Base-by-base conservation (phyloP, 306 rosid genomes). In the Purshia tridentata region DNA sequence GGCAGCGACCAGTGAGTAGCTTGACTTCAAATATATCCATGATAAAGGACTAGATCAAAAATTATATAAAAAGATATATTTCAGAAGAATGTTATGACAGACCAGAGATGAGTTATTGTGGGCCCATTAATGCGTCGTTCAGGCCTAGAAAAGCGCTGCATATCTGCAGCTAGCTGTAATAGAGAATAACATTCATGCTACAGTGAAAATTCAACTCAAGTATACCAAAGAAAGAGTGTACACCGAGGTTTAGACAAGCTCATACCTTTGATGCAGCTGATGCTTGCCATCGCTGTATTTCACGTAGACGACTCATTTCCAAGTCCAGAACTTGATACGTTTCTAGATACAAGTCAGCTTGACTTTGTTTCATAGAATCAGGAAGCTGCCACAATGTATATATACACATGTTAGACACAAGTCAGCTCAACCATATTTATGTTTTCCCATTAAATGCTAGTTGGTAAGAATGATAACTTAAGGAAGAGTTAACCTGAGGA, bases 81-180 rank as follows among this genome's bases (percentile, higher is more conserved):
- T 56, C 51, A 55, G 69, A 72, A 60, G 75, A 73, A 44, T 71
- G 46, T 61, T 57, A 72, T 60, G 60, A 80, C 90, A 72, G 67
- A 94, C 98, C 98, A 94, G 23, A 94, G 87, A 84, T 94, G 98
- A 78, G 97, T 89, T 70, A 91, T 80, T 76, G 98, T 85, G 41
- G 98, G 98, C 65, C 98, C 98, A 84, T 94, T 94, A 52, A 94
- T 91, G 78, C 97, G 96, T 53, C 98, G 84, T 86, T 91, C 98
- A 19, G 97, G 98, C 84, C 98, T 86, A 71, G 98, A 94, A 85
- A 94, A 94, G 49, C 98, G 94, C 81, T 94, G 98, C 98, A 94
- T 91, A 78, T 94, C 98, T 45, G 98, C 86, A 75, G 96, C 98
- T 78, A 94, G 81, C 98, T 94, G 90, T 90, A 81, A 51, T 65